Conservation (phyloP, 2,329 filamentous ascomycete species). For the Metarhizium brunneum region DNA sequence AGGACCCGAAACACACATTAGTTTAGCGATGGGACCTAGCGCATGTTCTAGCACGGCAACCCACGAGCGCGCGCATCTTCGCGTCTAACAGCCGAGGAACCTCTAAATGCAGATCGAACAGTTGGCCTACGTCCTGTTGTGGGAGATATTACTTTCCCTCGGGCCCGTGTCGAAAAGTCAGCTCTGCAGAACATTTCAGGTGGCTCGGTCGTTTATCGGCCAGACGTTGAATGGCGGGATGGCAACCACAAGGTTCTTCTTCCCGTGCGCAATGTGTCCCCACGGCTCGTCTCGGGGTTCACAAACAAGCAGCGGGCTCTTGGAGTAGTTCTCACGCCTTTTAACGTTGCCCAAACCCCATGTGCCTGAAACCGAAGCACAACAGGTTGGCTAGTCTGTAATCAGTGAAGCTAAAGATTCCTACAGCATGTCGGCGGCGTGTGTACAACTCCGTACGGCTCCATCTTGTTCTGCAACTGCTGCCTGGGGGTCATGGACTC, state of each 20-base stretch:
- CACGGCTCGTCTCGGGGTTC: not conserved
- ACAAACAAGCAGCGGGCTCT: not conserved
- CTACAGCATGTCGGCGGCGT: not conserved
- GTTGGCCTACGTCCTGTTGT: too few relatives aligned
- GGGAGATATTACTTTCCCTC: too few relatives aligned
- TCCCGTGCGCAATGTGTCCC: not conserved
- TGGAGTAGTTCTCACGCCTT: not conserved
- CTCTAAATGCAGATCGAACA: too few relatives aligned
- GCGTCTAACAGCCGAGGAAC: too few relatives aligned
- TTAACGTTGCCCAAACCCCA: not conserved
- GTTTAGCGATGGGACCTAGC: too few relatives aligned
- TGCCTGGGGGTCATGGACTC: too few relatives aligned
- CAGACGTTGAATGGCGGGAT: not conserved
- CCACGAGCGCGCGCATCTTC: too few relatives aligned
- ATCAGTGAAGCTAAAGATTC: too few relatives aligned
- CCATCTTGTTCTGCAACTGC: not conserved
- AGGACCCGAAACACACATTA: too few relatives aligned
- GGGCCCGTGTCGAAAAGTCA: not conserved
- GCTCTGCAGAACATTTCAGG: not conserved
- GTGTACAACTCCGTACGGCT: not conserved
- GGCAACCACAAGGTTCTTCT: not conserved
- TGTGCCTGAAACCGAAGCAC: not conserved
- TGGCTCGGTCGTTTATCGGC: constrained; percentile 5
- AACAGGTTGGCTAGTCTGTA: too few relatives aligned
- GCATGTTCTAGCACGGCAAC: too few relatives aligned